phyloP scores from a whole-genome alignment of 768 basidiomycete species.

The Cantharellus anzutake region DNA sequence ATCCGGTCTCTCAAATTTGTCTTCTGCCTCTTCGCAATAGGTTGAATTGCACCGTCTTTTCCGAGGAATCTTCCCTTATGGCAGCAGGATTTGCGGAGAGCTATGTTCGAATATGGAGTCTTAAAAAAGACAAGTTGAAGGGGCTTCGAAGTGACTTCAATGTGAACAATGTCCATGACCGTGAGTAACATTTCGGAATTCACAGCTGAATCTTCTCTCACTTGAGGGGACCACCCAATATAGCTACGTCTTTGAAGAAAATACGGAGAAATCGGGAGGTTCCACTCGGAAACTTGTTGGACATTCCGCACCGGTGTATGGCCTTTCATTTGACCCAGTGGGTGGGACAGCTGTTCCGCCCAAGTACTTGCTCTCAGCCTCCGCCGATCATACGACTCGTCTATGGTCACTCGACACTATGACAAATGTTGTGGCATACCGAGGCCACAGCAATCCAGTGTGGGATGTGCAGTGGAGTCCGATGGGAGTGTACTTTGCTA shows the following conservation, averaged over 20 bases:
- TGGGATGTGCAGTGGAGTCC: constrained; percentile 99
- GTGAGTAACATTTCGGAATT: constrained; percentile 24
- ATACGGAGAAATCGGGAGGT: constrained; percentile 65
- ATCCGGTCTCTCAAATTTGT: neutral
- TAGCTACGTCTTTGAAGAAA: constrained; percentile 17
- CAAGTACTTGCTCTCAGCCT: constrained; percentile 73
- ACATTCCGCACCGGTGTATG: constrained; percentile 93
- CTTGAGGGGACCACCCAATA: constrained; percentile 30
- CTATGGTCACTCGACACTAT: constrained; percentile 94
- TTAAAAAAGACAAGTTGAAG: constrained; percentile 77
- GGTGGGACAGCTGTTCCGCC: constrained; percentile 75
- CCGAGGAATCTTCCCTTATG: constrained; percentile 76
- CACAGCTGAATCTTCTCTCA: neutral
- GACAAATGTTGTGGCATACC: constrained; percentile 81
- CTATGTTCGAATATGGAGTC: constrained; percentile 83
- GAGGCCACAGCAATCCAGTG: constrained; percentile 91
- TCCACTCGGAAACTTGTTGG: constrained; percentile 91
- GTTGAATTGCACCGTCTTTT: constrained; percentile 72
- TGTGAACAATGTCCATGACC: constrained; percentile 41
- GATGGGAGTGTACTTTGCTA: constrained; percentile 96
- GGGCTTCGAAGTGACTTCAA: constrained; percentile 63
- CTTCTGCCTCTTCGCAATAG: constrained; percentile 22
- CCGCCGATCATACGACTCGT: constrained; percentile 78
- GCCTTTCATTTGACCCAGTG: constrained; percentile 81
- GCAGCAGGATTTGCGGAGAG: constrained; percentile 93